phyloP scores from a whole-genome alignment of 2,329 filamentous ascomycete genomes.

The Exserohilum rostratum region DNA sequence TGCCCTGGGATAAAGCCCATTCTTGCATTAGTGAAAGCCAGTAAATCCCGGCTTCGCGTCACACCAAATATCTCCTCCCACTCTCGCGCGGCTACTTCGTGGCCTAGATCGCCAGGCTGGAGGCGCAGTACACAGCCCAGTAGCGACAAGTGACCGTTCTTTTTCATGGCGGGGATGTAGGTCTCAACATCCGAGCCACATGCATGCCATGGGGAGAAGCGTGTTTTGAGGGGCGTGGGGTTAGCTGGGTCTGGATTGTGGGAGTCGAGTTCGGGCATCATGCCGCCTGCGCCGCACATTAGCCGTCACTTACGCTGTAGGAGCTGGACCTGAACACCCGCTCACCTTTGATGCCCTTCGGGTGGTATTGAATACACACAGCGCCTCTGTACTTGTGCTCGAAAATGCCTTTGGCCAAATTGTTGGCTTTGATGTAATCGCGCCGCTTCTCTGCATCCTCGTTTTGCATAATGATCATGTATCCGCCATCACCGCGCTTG shows the following conservation, averaged over 20 bases:
- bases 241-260: constrained; percentile 43
- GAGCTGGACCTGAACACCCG: neutral
- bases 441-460: constrained; percentile 47
- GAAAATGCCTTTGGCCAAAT: constrained; percentile 49
- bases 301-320: neutral
- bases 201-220: constrained; percentile 55
- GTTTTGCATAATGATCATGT: constrained; percentile 59
- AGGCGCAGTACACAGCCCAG: constrained; percentile 46
- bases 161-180: constrained; percentile 49
- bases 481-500: constrained; percentile 54
- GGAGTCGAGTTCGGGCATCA: constrained; percentile 54
- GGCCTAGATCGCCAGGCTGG: constrained; percentile 45
- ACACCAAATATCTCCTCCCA: constrained; percentile 53
- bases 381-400: constrained; percentile 42
- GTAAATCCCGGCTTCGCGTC: constrained; percentile 48
- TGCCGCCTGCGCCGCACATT: constrained; percentile 40
- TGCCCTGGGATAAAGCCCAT: constrained; percentile 47
- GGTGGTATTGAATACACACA: constrained; percentile 53
- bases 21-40: constrained; percentile 46
- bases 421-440: constrained; percentile 45
- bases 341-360: constrained; percentile 50
- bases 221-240: constrained; percentile 46
- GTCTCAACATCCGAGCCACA: constrained; percentile 46
- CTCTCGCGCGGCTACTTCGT: constrained; percentile 46
- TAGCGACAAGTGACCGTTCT: constrained; percentile 44